phyloP scores from a whole-genome alignment of 1,139 yeast genomes.

The Pichia sp. region DNA sequence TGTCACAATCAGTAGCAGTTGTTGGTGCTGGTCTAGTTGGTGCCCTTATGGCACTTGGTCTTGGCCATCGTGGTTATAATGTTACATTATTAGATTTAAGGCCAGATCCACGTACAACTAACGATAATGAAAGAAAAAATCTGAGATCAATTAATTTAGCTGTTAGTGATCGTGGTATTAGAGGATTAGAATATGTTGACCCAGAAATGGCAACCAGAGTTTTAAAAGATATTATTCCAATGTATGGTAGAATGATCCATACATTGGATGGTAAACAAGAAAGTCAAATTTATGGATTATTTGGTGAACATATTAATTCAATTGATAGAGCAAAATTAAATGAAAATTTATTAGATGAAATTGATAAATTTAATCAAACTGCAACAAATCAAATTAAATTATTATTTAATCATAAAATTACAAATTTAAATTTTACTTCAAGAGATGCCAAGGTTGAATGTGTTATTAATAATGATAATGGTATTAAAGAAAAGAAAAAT shows the following conservation, averaged over 20 bases:
- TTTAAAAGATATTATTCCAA: constrained; percentile 63
- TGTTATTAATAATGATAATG: constrained; percentile 1
- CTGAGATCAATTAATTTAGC: constrained; percentile 81
- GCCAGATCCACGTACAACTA: constrained; percentile 31
- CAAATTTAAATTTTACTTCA: constrained; percentile 13
- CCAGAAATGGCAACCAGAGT: constrained; percentile 49
- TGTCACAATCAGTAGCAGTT: constrained; percentile 39
- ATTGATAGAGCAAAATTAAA: constrained; percentile 74
- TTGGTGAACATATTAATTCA: constrained; percentile 80
- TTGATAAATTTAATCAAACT: constrained; percentile 34
- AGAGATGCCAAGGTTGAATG: constrained; percentile 10
- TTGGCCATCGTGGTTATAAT: constrained; percentile 63
- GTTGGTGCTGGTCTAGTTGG: constrained; percentile 92
- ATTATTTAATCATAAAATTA: constrained; percentile 54
- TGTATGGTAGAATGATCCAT: constrained; percentile 90
- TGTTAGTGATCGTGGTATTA: constrained; percentile 75
- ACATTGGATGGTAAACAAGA: constrained; percentile 56
- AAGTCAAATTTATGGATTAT: constrained; percentile 73
- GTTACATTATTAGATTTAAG: constrained; percentile 70
- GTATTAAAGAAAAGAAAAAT: neutral
- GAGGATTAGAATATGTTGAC: constrained; percentile 61
- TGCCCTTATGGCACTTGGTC: constrained; percentile 74
- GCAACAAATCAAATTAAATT: constrained; percentile 37
- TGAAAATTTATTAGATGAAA: constrained; percentile 56
- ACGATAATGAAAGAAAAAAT: constrained; percentile 27